Base-by-base conservation (phyloP, 2,329 filamentous ascomycete genomes). In the Xylaria polymorpha region DNA sequence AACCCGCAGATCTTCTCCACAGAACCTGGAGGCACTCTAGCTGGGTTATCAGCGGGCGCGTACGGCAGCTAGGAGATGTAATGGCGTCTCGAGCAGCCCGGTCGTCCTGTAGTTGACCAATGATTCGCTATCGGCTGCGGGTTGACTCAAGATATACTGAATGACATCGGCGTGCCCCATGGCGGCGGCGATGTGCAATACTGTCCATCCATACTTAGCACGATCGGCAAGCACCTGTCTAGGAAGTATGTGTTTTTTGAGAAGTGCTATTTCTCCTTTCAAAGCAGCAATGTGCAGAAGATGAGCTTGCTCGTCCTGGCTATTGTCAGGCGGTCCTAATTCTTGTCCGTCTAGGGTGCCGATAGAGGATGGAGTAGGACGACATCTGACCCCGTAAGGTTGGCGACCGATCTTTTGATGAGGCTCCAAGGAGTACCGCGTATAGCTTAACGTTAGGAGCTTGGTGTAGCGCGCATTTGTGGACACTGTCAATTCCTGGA, bases 371-470 rank as follows among this genome's bases (percentile, higher is more conserved):
- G 44, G 9, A 20, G 8, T 22, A 25, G 14, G 48, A 18, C 22
- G 22, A 51, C 15, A 51, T 51, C 48, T 51, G 25, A 51, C 48
- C 48, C 48, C 48, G 25, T 51, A 51, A 51, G 48, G 48, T 51
- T 51, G 48, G 7, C 48, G 25, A n/a, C 25, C 48, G 12, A 51
- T n/a, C 48, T 32, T 51, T n/a, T 51, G 25, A 32, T 15, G 48
- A 32, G 25, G 14, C 7, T 18, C 14, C 6, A 51, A 51, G 25
- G 7, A n/a, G 7, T 32, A 25, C 15, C 48, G 48, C 48, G 48
- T 51, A 51, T 51, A 51, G 48, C 48, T 51, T 6, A 18, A 51
- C 25, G 48, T 51, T 29, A 51, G 25, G 48, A 51, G 25, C 48
- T 51, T 51, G 15, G 25, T 10, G 15, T 51, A 51, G 6, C 48